Base-by-base conservation (phyloP, 306 rosid genomes). In the Pterocarpus macrocarpus region DNA sequence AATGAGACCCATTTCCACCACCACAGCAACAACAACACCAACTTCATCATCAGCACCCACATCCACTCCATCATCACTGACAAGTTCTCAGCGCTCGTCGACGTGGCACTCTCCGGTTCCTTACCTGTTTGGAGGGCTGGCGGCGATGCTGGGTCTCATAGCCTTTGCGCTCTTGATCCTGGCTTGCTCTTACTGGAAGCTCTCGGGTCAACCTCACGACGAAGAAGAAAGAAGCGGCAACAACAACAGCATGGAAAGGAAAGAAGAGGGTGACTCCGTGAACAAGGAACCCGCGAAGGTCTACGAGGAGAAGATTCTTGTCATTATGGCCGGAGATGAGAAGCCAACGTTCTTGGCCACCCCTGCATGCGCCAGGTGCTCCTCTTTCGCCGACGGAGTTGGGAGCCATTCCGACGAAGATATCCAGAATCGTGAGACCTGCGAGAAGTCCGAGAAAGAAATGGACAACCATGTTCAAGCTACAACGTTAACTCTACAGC, bases 41-140 rank as follows among this genome's bases (percentile, higher is more conserved):
- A 32, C 85, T 0, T 77, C 58, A 33, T 64, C 89, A 2, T 17
- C 39, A 45, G 33, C 80, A 41, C 64, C 77, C 9, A 11, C 86
- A 13, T n/a, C 49, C 45, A 32, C 80, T 61, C 64, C 41, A 41
- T 64, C 76, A 9, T 39, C 86, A 4, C 8, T 16, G 17, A 45
- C 55, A 0, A 32, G 8, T 1, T 4, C 16, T 16, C 14, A 58
- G 15, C 86, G 70, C 63, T 55, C 67, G 15, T 88, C 91, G 0
- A 87, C 96, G 1, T 93, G 99, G 98, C 98, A 91, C 89, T 95
- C 97, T 35, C 98, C 98, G 8, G 84, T 95, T 52, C 99, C 97
- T 2, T 95, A 92, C 81, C 89, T 95, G 4, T 92, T 93, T 41
- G 99, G 99, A 36, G 97, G 99, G 5, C 83, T 95, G 0, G 96